These are phyloP conservation scores for Thraustochytrium sp. DNA, from an alignment of 352 stramenopile genomes.

Conservation along the genomic window DNA sequence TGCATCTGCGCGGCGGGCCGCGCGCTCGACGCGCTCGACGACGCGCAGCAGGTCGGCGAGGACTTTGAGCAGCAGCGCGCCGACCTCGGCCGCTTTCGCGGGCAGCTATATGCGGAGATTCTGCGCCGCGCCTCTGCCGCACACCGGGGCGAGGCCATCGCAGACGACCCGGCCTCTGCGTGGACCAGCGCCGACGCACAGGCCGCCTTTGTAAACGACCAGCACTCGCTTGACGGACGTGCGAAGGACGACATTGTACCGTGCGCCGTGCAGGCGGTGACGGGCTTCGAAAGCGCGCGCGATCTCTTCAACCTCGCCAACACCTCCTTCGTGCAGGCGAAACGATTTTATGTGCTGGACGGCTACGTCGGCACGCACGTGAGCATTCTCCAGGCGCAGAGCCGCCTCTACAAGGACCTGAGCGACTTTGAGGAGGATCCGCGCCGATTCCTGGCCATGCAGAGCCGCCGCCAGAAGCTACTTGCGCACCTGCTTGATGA, in stretches of 20 bases:
- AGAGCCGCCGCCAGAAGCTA: constrained; percentile 14
- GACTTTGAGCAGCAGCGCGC: not conserved
- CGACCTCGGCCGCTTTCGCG: not conserved
- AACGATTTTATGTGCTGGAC: constrained; percentile 27
- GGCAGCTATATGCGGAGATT: not conserved
- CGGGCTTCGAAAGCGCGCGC: not conserved
- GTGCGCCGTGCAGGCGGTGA: not conserved
- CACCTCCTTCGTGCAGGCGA: constrained; percentile 3
- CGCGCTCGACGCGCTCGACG: not conserved
- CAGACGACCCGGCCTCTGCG: not conserved
- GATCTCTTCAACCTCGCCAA: constrained; percentile 28
- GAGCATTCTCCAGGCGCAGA: not conserved
- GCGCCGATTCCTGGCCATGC: constrained; percentile 19
- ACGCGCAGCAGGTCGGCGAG: not conserved
- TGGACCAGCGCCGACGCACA: not conserved
- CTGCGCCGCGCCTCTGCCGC: not conserved
- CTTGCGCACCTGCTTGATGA: constrained; percentile 1
- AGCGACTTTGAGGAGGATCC: not conserved
- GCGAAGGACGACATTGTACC: not conserved
- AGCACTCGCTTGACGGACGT: not conserved
- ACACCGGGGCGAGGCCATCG: not conserved
- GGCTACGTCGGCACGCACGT: not conserved
- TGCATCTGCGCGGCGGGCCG: not conserved
- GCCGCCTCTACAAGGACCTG: not conserved
- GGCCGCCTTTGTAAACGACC: not conserved